These are phyloP conservation scores for Vaccinium corymbosum DNA, from an alignment of 148 eudicot genomes.

Conservation along the genomic window DNA sequence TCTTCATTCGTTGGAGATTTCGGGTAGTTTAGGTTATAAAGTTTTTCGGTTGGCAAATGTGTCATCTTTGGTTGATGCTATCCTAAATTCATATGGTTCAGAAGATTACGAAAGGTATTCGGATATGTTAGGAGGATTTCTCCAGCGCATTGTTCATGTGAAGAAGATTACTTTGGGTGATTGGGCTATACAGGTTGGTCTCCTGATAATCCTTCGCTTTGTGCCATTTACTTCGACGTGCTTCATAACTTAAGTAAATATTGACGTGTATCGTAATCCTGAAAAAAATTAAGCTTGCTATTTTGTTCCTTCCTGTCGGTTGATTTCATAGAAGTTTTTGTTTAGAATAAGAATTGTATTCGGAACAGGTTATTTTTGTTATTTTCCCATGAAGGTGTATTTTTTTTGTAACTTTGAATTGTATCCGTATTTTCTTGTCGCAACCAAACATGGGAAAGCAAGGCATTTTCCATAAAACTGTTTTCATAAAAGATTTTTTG, in stretches of 20 bases:
- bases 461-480: too few relatives aligned
- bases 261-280: not conserved
- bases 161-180: not conserved
- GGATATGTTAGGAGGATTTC: not conserved
- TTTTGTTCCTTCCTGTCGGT: too few relatives aligned
- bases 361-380: too few relatives aligned
- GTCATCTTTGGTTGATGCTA: constrained; percentile 3
- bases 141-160: not conserved
- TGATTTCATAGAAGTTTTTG: too few relatives aligned
- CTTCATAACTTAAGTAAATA: not conserved
- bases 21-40: not conserved
- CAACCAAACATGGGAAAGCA: too few relatives aligned
- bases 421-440: too few relatives aligned
- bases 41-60: not conserved
- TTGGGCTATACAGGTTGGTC: not conserved
- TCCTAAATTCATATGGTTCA: not conserved
- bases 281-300: not conserved
- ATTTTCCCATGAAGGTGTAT: too few relatives aligned
- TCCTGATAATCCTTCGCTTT: not conserved
- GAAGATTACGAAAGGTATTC: not conserved
- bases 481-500: too few relatives aligned
- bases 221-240: not conserved
- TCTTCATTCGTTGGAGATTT: not conserved
- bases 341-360: too few relatives aligned
- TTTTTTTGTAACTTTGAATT: too few relatives aligned